Evolutionary conservation across 83 land plant species (phyloP).

Genomic region (Diphasiastrum complanatum): DNA sequence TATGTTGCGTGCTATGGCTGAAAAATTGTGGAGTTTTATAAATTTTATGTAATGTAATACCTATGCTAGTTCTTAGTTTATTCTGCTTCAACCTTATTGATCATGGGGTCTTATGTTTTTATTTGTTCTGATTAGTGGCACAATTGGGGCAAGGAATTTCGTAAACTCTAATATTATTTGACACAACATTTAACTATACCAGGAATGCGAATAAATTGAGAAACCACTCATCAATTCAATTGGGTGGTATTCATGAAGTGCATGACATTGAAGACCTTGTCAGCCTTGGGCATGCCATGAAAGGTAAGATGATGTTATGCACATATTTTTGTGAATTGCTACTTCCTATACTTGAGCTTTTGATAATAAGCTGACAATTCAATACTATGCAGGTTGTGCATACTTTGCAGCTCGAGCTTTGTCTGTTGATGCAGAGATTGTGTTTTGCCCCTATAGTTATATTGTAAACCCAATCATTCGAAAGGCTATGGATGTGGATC

Average conservation of each 20-base stretch:
- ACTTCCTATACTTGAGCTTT: neutral
- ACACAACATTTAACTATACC: constrained; percentile 1
- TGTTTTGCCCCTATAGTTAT: constrained; percentile 92
- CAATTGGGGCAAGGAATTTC: no score
- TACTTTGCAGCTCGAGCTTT: constrained; percentile 83
- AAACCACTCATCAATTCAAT: constrained; percentile 64
- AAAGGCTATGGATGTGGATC: constrained; percentile 80
- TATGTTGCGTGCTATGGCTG: no score
- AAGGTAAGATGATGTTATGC: constrained; percentile 44
- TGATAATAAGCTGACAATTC: neutral
- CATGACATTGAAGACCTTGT: constrained; percentile 99
- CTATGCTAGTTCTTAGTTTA: no score
- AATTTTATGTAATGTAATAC: no score
- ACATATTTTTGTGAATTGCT: neutral
- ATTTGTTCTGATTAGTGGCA: no score
- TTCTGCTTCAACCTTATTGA: no score
- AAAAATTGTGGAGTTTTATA: no score
- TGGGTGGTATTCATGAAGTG: constrained; percentile 78
- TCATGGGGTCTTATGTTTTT: no score
- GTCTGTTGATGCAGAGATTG: constrained; percentile 73
- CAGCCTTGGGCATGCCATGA: constrained; percentile 61
- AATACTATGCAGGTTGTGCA: constrained; percentile 63
- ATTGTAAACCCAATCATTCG: constrained; percentile 76
- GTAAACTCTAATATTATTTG: no score
- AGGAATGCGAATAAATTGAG: constrained; percentile 78